Conservation (phyloP, 331 rosid genomes). For the Saraca asoca region DNA sequence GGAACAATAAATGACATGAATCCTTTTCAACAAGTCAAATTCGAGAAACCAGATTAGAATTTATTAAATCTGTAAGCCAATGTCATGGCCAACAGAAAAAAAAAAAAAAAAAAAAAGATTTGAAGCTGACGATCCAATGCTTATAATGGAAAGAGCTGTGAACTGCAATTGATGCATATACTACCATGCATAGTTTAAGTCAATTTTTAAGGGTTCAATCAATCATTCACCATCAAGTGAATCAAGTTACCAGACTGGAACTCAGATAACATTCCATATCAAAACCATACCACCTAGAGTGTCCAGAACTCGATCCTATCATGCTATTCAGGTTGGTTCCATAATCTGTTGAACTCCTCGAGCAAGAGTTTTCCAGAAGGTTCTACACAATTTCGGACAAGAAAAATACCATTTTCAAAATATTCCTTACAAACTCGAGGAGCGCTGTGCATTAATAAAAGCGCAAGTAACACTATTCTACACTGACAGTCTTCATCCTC, state of each 20-base stretch:
- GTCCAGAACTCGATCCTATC: not conserved
- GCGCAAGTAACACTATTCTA: too few species aligned
- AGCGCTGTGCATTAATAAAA: too few species aligned
- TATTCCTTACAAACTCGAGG: too few species aligned
- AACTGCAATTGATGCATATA: not conserved
- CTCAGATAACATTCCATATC: too few species aligned
- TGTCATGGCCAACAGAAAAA: not conserved
- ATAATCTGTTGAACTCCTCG: not conserved
- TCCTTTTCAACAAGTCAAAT: slow-evolving; percentile 1
- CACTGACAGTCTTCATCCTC: too few species aligned
- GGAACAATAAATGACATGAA: slow-evolving; percentile 16
- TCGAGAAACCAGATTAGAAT: slow-evolving; percentile 15
- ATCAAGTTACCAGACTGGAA: not conserved
- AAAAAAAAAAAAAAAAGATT: not conserved
- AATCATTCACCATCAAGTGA: slow-evolving; percentile 1
- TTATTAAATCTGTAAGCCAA: slow-evolving; percentile 5
- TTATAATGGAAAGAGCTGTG: not conserved
- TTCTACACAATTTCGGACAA: too few species aligned
- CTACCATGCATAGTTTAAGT: not conserved
- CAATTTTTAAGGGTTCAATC: not conserved
- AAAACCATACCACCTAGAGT: not conserved
- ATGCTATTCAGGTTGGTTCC: not conserved
- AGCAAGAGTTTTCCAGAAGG: not conserved
- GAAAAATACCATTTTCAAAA: too few species aligned
- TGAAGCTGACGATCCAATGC: not conserved